phyloP scores from a whole-genome alignment of 345 rosid species.

The Iberis pinnata region DNA sequence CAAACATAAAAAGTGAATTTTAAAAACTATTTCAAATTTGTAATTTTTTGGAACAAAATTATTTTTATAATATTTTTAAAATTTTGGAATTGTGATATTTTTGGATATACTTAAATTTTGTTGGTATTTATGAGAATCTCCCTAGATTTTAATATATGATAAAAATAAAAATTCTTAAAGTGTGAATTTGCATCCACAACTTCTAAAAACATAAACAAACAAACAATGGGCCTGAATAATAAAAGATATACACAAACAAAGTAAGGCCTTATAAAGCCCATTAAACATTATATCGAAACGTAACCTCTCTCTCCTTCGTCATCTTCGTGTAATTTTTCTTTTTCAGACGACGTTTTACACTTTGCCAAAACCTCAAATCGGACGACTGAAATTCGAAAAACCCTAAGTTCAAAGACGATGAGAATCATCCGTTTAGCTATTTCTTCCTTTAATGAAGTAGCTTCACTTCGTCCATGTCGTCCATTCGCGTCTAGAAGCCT shows the following conservation, averaged over 20 bases:
- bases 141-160: no score
- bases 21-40: no score
- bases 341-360: not conserved
- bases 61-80: no score
- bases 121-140: no score
- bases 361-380: constrained; percentile 31
- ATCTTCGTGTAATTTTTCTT: constrained; percentile 3
- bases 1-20: no score
- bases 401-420: constrained; percentile 31
- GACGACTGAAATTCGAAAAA: constrained; percentile 12
- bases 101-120: no score
- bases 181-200: no score
- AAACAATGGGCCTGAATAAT: constrained; percentile 3
- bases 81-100: no score
- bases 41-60: no score
- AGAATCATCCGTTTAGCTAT: constrained; percentile 26
- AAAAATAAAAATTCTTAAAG: no score
- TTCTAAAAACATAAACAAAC: no score
- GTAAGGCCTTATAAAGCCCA: constrained; percentile 12
- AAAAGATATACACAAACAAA: not conserved
- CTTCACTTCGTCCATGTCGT: constrained; percentile 20
- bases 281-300: not conserved
- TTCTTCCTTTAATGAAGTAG: constrained; percentile 25
- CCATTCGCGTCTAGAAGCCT: constrained; percentile 25
- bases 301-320: not conserved